Percentiles rank a stretch among this genome's conserved stretches.
phyloP scores from a whole-genome alignment of 1,284 basidiomycete species.

The Mycena sp. region DNA sequence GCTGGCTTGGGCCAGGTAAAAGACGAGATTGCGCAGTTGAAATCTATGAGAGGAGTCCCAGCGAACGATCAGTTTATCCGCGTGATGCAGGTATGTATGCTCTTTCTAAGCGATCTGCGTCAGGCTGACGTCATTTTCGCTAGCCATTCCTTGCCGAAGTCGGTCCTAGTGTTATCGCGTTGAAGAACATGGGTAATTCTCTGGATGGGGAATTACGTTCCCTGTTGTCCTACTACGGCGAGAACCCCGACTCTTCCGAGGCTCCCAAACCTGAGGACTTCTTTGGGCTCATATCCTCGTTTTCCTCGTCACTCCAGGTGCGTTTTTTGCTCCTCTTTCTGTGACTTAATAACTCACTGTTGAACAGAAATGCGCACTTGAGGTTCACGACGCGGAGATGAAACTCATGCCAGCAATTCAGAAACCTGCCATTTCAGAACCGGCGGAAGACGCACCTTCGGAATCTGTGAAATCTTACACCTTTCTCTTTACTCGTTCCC shows the following conservation, averaged over 20 bases:
- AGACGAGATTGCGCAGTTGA: slow-evolving; percentile 61
- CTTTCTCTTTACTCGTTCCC: background rate
- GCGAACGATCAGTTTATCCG: slow-evolving; percentile 68
- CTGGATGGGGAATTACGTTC: slow-evolving; percentile 69
- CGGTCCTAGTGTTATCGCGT: slow-evolving; percentile 62
- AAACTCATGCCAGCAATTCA: slow-evolving; percentile 6
- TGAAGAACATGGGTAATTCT: slow-evolving; percentile 67
- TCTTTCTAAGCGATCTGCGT: background rate
- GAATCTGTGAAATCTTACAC: slow-evolving; percentile 39
- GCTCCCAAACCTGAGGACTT: slow-evolving; percentile 81
- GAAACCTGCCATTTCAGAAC: slow-evolving; percentile 32
- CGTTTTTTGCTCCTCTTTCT: slow-evolving; percentile 20
- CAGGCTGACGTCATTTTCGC: background rate
- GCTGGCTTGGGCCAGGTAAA: slow-evolving; percentile 67
- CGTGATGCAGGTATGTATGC: slow-evolving; percentile 70
- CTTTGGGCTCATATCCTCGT: slow-evolving; percentile 77
- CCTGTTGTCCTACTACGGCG: slow-evolving; percentile 78
- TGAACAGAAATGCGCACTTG: slow-evolving; percentile 80
- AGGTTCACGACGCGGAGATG: slow-evolving; percentile 66
- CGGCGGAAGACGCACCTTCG: slow-evolving; percentile 44
- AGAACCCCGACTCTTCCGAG: slow-evolving; percentile 67
- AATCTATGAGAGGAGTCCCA: slow-evolving; percentile 40
- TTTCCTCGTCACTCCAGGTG: slow-evolving; percentile 79
- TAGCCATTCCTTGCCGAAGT: slow-evolving; percentile 69
- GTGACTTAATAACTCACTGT: slow-evolving; percentile 7